Percentiles rank a stretch among this genome's conserved stretches.
These are phyloP conservation scores for Mortierella claussenii DNA, from an alignment of 192 early-diverging fungal genomes.

Conservation along the genomic window DNA sequence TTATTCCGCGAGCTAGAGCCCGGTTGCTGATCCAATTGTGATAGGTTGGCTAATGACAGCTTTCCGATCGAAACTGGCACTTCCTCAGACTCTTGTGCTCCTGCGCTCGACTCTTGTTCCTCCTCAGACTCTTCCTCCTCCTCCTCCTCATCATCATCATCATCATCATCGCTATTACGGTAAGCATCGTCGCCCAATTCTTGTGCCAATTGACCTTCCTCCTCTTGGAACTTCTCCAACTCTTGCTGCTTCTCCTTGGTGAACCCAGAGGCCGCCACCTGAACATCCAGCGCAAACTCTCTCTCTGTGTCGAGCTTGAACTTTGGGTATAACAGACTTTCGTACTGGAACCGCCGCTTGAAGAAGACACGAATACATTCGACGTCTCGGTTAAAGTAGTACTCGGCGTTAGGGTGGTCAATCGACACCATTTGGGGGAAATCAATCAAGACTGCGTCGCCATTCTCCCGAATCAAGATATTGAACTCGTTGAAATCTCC, in stretches of 20 bases:
- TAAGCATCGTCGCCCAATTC: constrained; percentile 45
- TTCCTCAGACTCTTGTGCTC: constrained; percentile 4
- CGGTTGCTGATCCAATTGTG: constrained; percentile 29
- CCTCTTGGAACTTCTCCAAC: constrained; percentile 74
- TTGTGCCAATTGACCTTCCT: constrained; percentile 25
- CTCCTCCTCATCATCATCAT: constrained; percentile 34
- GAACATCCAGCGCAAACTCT: constrained; percentile 92
- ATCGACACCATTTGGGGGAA: constrained; percentile 99
- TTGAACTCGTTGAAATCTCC: constrained; percentile 99
- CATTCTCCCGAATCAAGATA: constrained; percentile 85
- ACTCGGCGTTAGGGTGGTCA: constrained; percentile 94
- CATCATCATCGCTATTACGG: constrained; percentile 16
- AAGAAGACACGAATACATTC: constrained; percentile 97
- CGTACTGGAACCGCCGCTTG: constrained; percentile 89
- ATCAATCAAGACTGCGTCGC: constrained; percentile 93
- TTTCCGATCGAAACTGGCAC: constrained; percentile 39
- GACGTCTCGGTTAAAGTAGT: constrained; percentile 98
- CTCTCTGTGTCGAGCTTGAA: constrained; percentile 85
- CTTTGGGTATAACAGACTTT: constrained; percentile 90
- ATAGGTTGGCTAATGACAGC: constrained; percentile 45
- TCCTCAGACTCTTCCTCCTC: constrained; percentile 25
- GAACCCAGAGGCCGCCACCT: constrained; percentile 97
- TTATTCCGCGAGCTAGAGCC: constrained; percentile 18
- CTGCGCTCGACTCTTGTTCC: constrained; percentile 35
- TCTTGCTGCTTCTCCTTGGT: constrained; percentile 91